Base-by-base conservation (phyloP, 2,329 filamentous ascomycete species). In the Teratosphaeria epicoccoides region DNA sequence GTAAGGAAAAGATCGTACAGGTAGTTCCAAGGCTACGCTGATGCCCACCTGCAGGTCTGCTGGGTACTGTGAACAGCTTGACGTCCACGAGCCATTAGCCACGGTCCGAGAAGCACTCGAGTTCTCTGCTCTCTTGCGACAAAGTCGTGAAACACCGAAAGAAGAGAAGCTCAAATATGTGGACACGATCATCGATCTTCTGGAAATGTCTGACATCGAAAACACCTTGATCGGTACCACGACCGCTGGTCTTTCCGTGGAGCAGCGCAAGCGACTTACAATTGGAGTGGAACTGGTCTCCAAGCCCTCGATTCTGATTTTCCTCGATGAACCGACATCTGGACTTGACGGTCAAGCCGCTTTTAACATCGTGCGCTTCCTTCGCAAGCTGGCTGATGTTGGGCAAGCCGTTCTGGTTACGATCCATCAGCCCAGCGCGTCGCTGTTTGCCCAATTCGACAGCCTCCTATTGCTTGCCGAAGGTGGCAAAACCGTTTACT, bases 361-460 rank as follows among this genome's bases (percentile, higher is more conserved):
- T 17, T 88, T 84, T 72, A 87, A 87, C 68, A 88, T 88, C 58
- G 82, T 87, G 24, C 82, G 84, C 28, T 87, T 88, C 73, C 72
- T 89, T n/a, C 81, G 81, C 61, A 88, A 88, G 70, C 77, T 88
- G 5, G 82, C 85, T 47, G 75, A 78, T n/a, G 85, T 85, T 2
- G 89, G 88, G 1, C 89, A 95, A 65, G 88, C 88, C 9, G 88
- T 95, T 59, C 77, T 95, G 3, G 94, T 88, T 71, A 95, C 89
- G 0, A 95, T 95, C 57, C 89, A 95, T 67, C 89, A 95, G 66
- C 88, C 89, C 1, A 91, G 89, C 58, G 86, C 87, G 14, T 83
- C 87, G 0, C 76, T 95, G 0, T 95, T 95, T 60, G 87, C 93
- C 67, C 85, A 89, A 68, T 95, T 95, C 58, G 88, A 95, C 65